Conservation (phyloP, 1,284 basidiomycete genomes). For the Malassezia equina region DNA sequence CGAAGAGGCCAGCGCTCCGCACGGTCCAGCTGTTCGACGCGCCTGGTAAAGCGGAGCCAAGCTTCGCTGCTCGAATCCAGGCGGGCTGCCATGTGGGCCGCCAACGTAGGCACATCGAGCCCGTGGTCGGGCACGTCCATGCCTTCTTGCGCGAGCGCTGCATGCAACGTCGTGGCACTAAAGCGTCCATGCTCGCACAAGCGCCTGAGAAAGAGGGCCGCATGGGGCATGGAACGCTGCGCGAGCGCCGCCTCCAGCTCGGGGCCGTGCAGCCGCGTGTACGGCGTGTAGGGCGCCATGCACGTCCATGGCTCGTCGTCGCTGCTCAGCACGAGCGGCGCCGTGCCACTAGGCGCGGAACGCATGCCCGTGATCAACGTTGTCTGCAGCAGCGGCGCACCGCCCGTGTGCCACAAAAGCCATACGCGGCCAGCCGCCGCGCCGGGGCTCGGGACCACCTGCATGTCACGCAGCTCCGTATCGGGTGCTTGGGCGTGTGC, state of each 20-base stretch:
- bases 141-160: constrained; percentile 12
- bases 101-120: constrained; percentile 18
- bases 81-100: constrained; percentile 22
- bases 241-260: constrained; percentile 33
- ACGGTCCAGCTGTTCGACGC: constrained; percentile 35
- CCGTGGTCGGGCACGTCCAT: constrained; percentile 16
- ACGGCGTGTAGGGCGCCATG: constrained; percentile 22
- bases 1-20: constrained; percentile 34
- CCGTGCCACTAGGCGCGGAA: neutral
- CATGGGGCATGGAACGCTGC: constrained; percentile 18
- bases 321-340: constrained; percentile 18
- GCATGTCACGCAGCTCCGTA: constrained; percentile 38
- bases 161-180: constrained; percentile 21
- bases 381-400: constrained; percentile 21
- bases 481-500: constrained; percentile 24
- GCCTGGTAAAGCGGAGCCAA: constrained; percentile 37
- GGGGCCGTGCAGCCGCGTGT: constrained; percentile 30
- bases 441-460: constrained; percentile 19
- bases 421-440: constrained; percentile 29
- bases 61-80: constrained; percentile 27
- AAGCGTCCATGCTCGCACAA: constrained; percentile 37
- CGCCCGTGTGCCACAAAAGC: constrained; percentile 39
- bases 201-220: constrained; percentile 30
- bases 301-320: constrained; percentile 27
- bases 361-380: constrained; percentile 15